These are phyloP conservation scores for Williopsis jadinii DNA, from an alignment of 1,139 yeast species.

Conservation along the genomic window DNA sequence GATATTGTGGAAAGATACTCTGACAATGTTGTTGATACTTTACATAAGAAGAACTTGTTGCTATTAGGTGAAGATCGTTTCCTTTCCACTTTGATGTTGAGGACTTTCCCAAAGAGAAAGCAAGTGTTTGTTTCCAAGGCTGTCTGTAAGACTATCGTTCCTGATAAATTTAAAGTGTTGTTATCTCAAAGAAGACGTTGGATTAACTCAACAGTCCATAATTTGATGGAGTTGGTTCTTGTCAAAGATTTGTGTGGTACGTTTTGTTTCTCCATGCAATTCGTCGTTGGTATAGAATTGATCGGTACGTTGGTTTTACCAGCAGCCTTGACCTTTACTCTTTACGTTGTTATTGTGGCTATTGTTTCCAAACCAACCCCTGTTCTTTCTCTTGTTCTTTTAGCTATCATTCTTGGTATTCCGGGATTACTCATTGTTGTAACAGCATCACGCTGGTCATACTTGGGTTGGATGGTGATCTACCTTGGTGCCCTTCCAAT, in stretches of 20 bases:
- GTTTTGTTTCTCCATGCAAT: conserved; percentile 96
- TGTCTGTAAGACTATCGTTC: conserved; percentile 90
- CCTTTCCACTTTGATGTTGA: conserved; percentile 81
- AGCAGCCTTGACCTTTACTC: conserved; percentile 81
- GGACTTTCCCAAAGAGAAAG: conserved; percentile 88
- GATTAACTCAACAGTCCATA: conserved; percentile 97
- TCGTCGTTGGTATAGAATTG: conserved; percentile 79
- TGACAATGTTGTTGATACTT: conserved; percentile 79
- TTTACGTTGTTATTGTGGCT: conserved; percentile 74
- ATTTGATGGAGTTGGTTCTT: conserved; percentile 81
- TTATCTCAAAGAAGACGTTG: conserved; percentile 96
- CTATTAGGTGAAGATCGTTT: conserved; percentile 92
- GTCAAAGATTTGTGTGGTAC: conserved; percentile 95
- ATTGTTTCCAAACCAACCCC: conserved; percentile 83
- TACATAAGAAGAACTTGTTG: conserved; percentile 84
- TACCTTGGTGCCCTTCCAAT: conserved; percentile 81
- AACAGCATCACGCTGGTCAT: conserved; percentile 74
- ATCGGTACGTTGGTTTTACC: conserved; percentile 90
- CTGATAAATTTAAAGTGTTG: conserved; percentile 72
- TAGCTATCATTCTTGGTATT: conserved; percentile 79
- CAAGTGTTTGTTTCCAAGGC: conserved; percentile 95
- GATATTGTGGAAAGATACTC: conserved; percentile 94
- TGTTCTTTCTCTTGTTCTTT: conserved; percentile 64
- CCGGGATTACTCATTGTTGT: conserved; percentile 87
- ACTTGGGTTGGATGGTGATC: conserved; percentile 74